Evolutionary conservation across 768 basidiomycete species (phyloP).

Genomic region (Austroboletus eburneus): DNA sequence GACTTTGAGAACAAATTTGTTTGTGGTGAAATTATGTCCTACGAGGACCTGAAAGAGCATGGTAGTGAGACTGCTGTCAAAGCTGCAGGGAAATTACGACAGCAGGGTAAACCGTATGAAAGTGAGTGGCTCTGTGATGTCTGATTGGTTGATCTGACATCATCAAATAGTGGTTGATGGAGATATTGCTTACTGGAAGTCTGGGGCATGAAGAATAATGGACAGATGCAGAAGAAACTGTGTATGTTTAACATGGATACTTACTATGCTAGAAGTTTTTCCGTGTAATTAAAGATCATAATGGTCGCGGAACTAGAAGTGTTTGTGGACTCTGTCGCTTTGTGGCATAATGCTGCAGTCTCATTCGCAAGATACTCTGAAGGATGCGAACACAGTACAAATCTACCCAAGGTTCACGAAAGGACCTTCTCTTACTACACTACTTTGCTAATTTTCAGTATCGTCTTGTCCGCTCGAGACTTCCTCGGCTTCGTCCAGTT

Average conservation of each 20-base stretch:
- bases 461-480: constrained; percentile 14
- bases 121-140: constrained; percentile 45
- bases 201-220: constrained; percentile 44
- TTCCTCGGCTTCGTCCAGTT: constrained; percentile 12
- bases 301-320: neutral
- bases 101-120: constrained; percentile 97
- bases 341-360: neutral
- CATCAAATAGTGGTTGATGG: constrained; percentile 67
- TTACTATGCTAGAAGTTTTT: constrained; percentile 12
- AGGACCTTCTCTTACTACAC: neutral
- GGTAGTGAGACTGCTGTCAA: constrained; percentile 91
- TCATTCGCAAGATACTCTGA: neutral
- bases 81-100: constrained; percentile 89
- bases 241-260: constrained; percentile 3
- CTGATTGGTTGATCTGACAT: constrained; percentile 6
- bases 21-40: constrained; percentile 95
- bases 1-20: constrained; percentile 99
- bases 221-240: neutral
- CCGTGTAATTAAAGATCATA: constrained; percentile 8
- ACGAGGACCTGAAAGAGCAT: constrained; percentile 84
- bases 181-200: constrained; percentile 91
- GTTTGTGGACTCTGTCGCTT: neutral
- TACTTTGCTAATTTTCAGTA: constrained; percentile 4
- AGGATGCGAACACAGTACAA: neutral
- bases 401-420: too few species aligned